Evolutionary conservation across 2,329 filamentous ascomycete genomes (phyloP), one percentile per base, ranked within the genome.

Genomic region (Exserohilum turcica): DNA sequence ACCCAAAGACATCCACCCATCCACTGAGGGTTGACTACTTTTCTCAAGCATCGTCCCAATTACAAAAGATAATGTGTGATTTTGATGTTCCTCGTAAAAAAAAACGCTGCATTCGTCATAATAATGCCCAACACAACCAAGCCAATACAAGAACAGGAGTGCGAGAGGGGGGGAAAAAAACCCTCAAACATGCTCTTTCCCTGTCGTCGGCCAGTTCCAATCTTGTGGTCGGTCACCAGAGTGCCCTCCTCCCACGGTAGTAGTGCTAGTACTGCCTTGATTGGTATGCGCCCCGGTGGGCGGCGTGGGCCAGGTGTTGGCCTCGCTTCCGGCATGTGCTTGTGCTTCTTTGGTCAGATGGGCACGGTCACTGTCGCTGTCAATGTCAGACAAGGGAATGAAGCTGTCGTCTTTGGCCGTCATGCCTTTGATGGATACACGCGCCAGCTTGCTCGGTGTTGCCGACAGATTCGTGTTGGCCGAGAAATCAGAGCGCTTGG

Each of bases 351-450:
- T 38, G 3, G 50, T 46, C 13, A 56, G 37, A 2, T 29, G 37
- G 3, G 48, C 29, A 2, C 52, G 53, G 28, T 50, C 40, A 36
- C 46, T 59, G 19, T 45, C 31, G 15, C 50, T 58, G 3, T 67
- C 63, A 18, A 67, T 54, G 16, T 64, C 56, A 19, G 63, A 62
- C 19, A 67, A 47, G 2, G 63, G 63, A 5, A 67, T 54, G 31
- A 66, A 67, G 21, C 40, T 43, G 19, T 64, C 57, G 16, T 66
- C 61, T 21, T 35, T 55, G n/a, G n/a, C n/a, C 9, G 32, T 27
- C 27, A 60, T 63, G 1, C 61, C 61, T 39, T 66, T 67, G 31
- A 55, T 27, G 5, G 63, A 65, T 1, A 64, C 19, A 6, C 31
- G 40, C 3, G 43, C 24, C 6, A 36, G 32, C 33, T 60, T 63